Conservation (phyloP, 768 basidiomycete species). For the Tulasnella sp. region DNA sequence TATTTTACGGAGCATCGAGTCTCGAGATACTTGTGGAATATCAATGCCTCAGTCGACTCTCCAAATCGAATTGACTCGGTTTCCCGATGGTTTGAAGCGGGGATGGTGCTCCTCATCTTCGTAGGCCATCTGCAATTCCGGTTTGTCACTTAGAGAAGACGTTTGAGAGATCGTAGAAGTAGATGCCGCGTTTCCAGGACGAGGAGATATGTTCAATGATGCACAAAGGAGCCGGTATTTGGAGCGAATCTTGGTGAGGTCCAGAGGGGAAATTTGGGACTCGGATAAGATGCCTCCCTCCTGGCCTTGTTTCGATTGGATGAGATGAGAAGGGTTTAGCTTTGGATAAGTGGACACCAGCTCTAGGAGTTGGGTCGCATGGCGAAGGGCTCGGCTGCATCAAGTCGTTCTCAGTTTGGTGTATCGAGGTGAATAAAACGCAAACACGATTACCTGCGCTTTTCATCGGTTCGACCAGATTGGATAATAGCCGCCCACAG, state of each 20-base stretch:
- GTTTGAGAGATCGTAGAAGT: background rate
- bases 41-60: background rate
- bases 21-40: too few relatives aligned
- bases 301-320: background rate
- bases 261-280: constrained; percentile 54
- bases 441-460: background rate
- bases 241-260: constrained; percentile 70
- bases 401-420: background rate
- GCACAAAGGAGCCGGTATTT: constrained; percentile 82
- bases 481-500: constrained; percentile 47
- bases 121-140: background rate
- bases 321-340: constrained; percentile 47
- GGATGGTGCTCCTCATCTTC: constrained; percentile 4
- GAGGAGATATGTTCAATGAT: constrained; percentile 55
- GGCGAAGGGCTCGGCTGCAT: constrained; percentile 44
- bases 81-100: background rate
- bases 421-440: background rate
- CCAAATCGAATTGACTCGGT: background rate
- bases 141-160: background rate
- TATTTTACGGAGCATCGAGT: too few relatives aligned
- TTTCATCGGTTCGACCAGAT: background rate
- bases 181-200: constrained; percentile 18
- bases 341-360: constrained; percentile 67
- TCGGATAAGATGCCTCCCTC: constrained; percentile 19
- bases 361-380: constrained; percentile 57